A percentile compares a stretch with the other conserved stretches of the same genome.
These are phyloP conservation scores for Marchantia polymorpha DNA, from an alignment of 225 moss, liverwort and hornwort species.

Conservation along the genomic window DNA sequence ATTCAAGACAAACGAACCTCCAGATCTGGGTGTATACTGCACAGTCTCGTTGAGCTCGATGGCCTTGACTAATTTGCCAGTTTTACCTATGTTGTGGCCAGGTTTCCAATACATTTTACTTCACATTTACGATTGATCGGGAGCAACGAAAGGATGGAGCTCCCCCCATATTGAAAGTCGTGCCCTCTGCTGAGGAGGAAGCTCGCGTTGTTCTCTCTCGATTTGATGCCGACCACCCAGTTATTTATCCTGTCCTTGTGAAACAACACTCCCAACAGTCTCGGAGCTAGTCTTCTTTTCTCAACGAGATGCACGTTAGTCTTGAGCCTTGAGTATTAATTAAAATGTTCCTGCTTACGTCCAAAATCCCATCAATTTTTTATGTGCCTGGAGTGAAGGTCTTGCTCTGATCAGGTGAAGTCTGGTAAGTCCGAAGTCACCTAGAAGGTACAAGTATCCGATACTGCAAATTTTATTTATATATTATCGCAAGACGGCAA, in stretches of 20 bases:
- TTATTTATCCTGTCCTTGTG: slow-evolving; percentile 37
- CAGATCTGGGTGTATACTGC: no score
- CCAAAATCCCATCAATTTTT: neutral
- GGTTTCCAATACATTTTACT: slow-evolving; percentile 94
- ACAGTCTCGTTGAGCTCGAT: neutral
- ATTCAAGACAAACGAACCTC: neutral
- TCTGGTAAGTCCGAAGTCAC: neutral
- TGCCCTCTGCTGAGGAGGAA: slow-evolving; percentile 86
- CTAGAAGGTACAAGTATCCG: neutral
- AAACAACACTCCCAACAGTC: slow-evolving; percentile 32
- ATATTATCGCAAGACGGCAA: neutral
- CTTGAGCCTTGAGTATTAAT: neutral
- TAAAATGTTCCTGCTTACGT: neutral
- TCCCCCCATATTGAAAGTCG: slow-evolving; percentile 59
- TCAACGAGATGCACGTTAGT: neutral
- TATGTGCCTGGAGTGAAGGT: neutral
- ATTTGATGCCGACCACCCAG: slow-evolving; percentile 71
- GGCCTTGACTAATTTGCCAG: neutral
- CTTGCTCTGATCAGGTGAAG: neutral
- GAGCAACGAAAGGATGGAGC: slow-evolving; percentile 50
- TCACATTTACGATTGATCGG: slow-evolving; percentile 75
- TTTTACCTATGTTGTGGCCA: slow-evolving; percentile 19
- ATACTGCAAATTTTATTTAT: neutral
- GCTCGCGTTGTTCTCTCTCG: slow-evolving; percentile 68
- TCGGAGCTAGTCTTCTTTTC: neutral